Conservation (phyloP, 1,284 basidiomycete genomes). For the Golubevia sp. region DNA sequence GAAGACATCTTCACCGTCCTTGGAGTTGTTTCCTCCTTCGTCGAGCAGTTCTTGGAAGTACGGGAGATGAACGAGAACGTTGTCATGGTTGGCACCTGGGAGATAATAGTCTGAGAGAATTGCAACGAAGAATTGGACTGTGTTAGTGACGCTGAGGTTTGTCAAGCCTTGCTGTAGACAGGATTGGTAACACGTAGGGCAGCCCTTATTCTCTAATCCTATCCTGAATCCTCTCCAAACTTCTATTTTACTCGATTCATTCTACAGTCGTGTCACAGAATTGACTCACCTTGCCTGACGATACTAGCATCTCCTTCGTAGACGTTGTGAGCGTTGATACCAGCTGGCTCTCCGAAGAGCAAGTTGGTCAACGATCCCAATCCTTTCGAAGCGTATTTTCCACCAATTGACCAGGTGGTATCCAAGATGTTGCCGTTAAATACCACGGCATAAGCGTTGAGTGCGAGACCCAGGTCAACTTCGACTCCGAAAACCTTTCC, state of each 20-base stretch:
- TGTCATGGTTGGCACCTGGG: constrained; percentile 30
- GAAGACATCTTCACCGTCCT: constrained; percentile 29
- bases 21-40: constrained; percentile 25
- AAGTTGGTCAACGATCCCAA: constrained; percentile 26
- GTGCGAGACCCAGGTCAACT: constrained; percentile 21
- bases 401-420: constrained; percentile 35
- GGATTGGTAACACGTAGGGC: too few species aligned
- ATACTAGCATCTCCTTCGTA: constrained; percentile 41
- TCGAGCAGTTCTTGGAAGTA: constrained; percentile 42
- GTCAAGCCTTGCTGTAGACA: too few species aligned
- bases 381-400: constrained; percentile 18
- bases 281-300: constrained; percentile 26
- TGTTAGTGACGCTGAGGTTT: too few species aligned
- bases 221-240: too few species aligned
- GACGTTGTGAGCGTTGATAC: constrained; percentile 39
- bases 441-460: constrained; percentile 36
- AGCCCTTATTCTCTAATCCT: too few species aligned
- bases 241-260: too few species aligned
- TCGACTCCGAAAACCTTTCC: constrained; percentile 30
- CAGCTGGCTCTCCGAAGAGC: constrained; percentile 23
- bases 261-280: too few species aligned
- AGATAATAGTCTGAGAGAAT: constrained; percentile 42
- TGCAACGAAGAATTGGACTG: too few species aligned
- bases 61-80: constrained; percentile 19
- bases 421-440: constrained; percentile 45